Base-by-base conservation (phyloP, 1,139 yeast species). In the Suhomyces atakaporum region DNA sequence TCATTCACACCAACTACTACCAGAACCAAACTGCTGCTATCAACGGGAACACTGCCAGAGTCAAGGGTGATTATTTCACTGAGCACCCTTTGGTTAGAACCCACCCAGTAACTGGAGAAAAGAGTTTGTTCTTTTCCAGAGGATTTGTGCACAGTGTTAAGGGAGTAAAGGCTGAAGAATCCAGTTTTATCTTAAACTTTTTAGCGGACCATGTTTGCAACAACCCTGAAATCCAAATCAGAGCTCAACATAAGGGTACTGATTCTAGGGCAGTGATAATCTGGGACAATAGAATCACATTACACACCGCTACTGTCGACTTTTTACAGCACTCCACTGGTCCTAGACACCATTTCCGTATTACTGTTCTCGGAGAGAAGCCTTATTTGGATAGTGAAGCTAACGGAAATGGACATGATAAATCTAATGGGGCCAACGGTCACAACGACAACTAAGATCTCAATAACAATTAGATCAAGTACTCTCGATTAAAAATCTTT, bases 101-200 rank as follows among this genome's bases (percentile, higher is more conserved):
- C n/a, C 62, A 58, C 32, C 62, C 63, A 1, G 62, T 56, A 5
- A 57, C 62, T 12, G 59, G 60, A 2, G 61, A 54, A 28, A 58
- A 57, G 43, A 43, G 54, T 25, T 43, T 58, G 27, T 56, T 34
- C 43, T 54, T 42, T 33, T 54, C 58, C 7, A 43, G 59, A 26
- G 55, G 44, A 3, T 56, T 58, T 34, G 44, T 47, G 16, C 58
- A 53, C 31, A 46, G 51, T 30, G 46, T 58, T 36, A 54, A 56
- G 32, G 62, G 61, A 4, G 35, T 56, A 19, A 56, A 56, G 42
- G 43, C 43, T 11, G 36, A 40, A 19, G 62, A 58, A 38, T 53
- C 58, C 3, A 51, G 40, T 20, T 44, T 53, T 10, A 46, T 58
- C 14, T 47, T 56, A 40, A 47, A 47, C 36, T 58, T 56, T 39